Conservation (phyloP, 768 basidiomycete species). For the Nevesoporus exiguus region DNA sequence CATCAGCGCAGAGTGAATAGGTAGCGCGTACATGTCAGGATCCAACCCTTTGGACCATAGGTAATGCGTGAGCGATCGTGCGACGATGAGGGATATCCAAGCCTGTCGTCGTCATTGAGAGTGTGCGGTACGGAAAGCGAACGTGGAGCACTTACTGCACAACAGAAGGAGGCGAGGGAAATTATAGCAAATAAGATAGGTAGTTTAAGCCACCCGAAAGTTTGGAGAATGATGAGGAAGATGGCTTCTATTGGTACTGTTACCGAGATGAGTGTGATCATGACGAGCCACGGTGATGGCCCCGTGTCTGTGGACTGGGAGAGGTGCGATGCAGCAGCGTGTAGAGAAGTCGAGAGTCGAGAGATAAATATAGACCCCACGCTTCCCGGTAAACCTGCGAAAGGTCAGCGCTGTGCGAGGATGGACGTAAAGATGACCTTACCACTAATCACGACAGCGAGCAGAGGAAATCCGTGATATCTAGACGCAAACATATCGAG, state of each 20-base stretch:
- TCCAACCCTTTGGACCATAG: constrained; percentile 78
- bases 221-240: constrained; percentile 64
- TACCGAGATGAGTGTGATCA: constrained; percentile 66
- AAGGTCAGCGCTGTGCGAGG: background rate
- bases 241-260: constrained; percentile 77
- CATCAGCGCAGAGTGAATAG: constrained; percentile 85
- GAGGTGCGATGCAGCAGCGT: constrained; percentile 37
- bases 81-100: constrained; percentile 62
- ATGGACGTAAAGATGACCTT: constrained; percentile 17
- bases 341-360: constrained; percentile 84
- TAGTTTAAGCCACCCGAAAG: constrained; percentile 75
- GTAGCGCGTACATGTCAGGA: constrained; percentile 90
- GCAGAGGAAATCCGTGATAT: constrained; percentile 83
- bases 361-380: constrained; percentile 91
- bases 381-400: constrained; percentile 75
- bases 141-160: constrained; percentile 57
- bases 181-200: constrained; percentile 65
- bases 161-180: constrained; percentile 68
- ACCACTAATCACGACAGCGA: constrained; percentile 89
- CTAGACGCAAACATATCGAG: constrained; percentile 85
- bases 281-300: constrained; percentile 51
- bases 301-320: constrained; percentile 8
- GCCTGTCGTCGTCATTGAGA: constrained; percentile 45
- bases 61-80: constrained; percentile 62
- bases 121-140: background rate